These are phyloP conservation scores for Gynandropsis gynandra DNA, from an alignment of 345 rosid species.

Conservation along the genomic window DNA sequence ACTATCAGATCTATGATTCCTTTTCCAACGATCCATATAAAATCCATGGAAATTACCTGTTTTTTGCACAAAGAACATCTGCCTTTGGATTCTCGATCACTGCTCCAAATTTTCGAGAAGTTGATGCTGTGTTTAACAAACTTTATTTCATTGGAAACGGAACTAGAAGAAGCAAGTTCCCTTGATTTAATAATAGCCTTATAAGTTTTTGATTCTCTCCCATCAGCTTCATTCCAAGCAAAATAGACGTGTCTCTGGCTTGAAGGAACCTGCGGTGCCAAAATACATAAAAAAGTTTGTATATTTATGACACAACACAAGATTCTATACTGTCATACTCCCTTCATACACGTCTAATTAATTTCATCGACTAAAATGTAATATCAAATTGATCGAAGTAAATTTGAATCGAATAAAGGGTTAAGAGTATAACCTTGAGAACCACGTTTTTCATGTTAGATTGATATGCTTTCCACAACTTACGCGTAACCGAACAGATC, in stretches of 20 bases:
- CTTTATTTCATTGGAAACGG: slow-evolving; percentile 44
- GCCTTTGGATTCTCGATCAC: slow-evolving; percentile 63
- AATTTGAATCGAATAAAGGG: background rate
- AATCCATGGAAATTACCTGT: slow-evolving; percentile 72
- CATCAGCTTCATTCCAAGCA: slow-evolving; percentile 63
- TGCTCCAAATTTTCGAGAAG: slow-evolving; percentile 84
- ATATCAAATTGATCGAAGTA: background rate
- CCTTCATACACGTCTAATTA: slow-evolving; percentile 9
- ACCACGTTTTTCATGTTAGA: slow-evolving; percentile 46
- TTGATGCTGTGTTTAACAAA: slow-evolving; percentile 66
- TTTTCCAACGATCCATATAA: no score
- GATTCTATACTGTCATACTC: slow-evolving; percentile 11
- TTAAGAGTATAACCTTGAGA: slow-evolving; percentile 51
- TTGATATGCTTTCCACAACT: slow-evolving; percentile 82
- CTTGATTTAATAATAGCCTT: slow-evolving; percentile 49
- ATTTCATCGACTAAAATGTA: background rate
- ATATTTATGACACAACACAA: slow-evolving; percentile 1
- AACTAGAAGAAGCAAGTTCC: slow-evolving; percentile 52
- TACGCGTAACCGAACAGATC: slow-evolving; percentile 70
- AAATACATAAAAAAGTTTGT: slow-evolving; percentile 15
- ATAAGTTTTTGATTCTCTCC: slow-evolving; percentile 31
- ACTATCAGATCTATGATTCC: no score
- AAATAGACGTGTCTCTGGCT: slow-evolving; percentile 77
- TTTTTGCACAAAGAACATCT: slow-evolving; percentile 69
- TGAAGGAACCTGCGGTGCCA: slow-evolving; percentile 72